phyloP scores from a whole-genome alignment of 768 basidiomycete genomes.

The Auriscalpium orientale region DNA sequence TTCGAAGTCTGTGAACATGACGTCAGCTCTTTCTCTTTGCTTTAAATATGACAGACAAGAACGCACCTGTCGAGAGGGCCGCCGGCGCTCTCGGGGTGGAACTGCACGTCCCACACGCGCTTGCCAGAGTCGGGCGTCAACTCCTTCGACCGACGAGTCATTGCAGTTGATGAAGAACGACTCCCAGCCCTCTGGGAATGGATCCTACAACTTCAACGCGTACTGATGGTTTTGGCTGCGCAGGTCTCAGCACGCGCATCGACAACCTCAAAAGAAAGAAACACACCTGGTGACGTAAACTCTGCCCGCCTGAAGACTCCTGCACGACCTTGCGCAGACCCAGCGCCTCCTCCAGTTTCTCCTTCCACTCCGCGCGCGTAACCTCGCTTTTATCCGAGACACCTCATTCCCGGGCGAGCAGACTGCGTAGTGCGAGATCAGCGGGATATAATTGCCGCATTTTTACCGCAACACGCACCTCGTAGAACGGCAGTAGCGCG shows the following conservation, averaged over 20 bases:
- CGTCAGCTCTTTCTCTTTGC: not conserved
- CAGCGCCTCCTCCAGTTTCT: conserved; percentile 83
- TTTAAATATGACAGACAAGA: too few relatives aligned
- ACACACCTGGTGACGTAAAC: conserved; percentile 90
- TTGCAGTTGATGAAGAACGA: conserved; percentile 99
- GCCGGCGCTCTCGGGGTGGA: conserved; percentile 97
- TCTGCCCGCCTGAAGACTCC: conserved; percentile 88
- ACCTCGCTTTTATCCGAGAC: not conserved
- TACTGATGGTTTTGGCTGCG: conserved; percentile 96
- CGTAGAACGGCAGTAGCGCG: conserved; percentile 7
- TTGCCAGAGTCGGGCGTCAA: conserved; percentile 84
- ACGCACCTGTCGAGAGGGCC: conserved; percentile 97
- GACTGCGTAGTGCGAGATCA: not conserved
- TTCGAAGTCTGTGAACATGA: conserved; percentile 91
- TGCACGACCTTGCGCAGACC: conserved; percentile 79
- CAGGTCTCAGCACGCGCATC: conserved; percentile 1
- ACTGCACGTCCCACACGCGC: conserved; percentile 96
- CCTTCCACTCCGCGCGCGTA: conserved; percentile 83
- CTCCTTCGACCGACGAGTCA: conserved; percentile 97
- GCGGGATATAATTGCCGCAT: not conserved
- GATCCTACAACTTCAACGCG: conserved; percentile 87
- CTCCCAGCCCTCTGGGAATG: conserved; percentile 97
- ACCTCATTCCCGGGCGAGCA: conserved; percentile 1
- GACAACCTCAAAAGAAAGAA: not conserved
- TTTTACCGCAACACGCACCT: not conserved